A percentile compares a stretch with the other conserved stretches of the same genome.
These are phyloP conservation scores for Hyaloscypha variabilis DNA, from an alignment of 495 filamentous ascomycete genomes.

Conservation along the genomic window DNA sequence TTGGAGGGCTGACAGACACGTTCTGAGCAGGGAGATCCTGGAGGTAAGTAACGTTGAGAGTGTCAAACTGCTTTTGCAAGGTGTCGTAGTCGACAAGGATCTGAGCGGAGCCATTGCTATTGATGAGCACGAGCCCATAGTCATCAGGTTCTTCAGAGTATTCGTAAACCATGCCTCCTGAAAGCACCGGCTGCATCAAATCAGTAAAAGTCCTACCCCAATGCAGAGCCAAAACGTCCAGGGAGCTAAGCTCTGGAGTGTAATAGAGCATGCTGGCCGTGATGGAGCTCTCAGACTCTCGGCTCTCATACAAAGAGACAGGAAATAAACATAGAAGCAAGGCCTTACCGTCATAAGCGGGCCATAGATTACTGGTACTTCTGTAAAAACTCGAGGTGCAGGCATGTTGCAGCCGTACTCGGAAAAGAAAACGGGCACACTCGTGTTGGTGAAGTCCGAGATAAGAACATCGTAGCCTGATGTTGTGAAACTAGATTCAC, in stretches of 20 bases:
- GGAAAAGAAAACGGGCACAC: constrained; percentile 91
- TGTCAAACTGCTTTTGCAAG: constrained; percentile 71
- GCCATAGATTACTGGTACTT: constrained; percentile 81
- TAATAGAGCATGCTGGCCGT: too few species aligned
- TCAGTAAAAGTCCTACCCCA: too few species aligned
- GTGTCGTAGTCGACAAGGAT: constrained; percentile 75
- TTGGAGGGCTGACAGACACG: constrained; percentile 52
- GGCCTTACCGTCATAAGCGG: constrained; percentile 79
- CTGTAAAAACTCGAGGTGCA: constrained; percentile 77
- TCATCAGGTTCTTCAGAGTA: constrained; percentile 73
- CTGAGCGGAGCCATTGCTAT: constrained; percentile 62
- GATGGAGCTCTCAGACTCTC: too few species aligned
- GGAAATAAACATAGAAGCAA: too few species aligned
- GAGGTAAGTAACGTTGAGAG: constrained; percentile 69
- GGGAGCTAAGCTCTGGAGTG: too few species aligned
- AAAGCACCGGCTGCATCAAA: constrained; percentile 72
- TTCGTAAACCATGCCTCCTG: constrained; percentile 89
- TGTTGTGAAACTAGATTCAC: constrained; percentile 68
- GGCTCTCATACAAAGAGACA: too few species aligned
- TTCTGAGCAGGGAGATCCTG: constrained; percentile 58
- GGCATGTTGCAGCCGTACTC: constrained; percentile 94
- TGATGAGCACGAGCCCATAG: constrained; percentile 77
- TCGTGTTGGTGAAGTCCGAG: constrained; percentile 67
- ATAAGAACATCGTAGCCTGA: constrained; percentile 75
- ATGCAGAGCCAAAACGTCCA: too few species aligned